These are phyloP conservation scores for Rutidosis leptorrhynchoides DNA, from an alignment of 129 eudicot species.

Conservation along the genomic window DNA sequence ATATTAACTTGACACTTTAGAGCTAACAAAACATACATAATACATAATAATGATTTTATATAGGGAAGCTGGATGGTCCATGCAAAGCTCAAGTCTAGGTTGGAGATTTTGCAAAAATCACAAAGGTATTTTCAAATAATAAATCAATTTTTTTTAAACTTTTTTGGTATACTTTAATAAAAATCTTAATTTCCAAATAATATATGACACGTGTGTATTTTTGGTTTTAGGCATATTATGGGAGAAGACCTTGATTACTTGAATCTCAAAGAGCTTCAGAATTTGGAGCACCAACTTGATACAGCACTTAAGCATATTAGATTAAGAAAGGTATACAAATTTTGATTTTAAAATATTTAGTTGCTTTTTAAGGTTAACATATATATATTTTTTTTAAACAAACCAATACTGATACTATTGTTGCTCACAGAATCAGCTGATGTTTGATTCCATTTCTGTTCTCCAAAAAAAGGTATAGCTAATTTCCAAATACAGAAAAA, in stretches of 20 bases:
- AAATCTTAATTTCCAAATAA: too few species aligned
- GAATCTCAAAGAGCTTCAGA: conserved; percentile 74
- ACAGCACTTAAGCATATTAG: conserved; percentile 63
- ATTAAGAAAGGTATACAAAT: conserved; percentile 52
- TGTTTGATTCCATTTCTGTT: conserved; percentile 68
- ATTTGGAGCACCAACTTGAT: conserved; percentile 78
- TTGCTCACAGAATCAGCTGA: conserved; percentile 63
- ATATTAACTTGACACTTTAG: not conserved
- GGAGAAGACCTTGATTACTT: conserved; percentile 77
- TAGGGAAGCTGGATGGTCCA: conserved; percentile 71
- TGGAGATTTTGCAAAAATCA: conserved; percentile 70
- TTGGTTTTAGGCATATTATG: conserved; percentile 53
- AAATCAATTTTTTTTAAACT: too few species aligned
- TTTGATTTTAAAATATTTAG: not conserved
- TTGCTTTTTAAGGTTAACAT: not conserved
- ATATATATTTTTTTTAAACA: not conserved
- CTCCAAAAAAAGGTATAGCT: conserved; percentile 66
- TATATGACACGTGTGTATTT: not conserved
- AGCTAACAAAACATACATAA: not conserved
- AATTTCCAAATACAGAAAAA: not conserved
- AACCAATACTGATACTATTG: not conserved
- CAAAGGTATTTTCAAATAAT: conserved; percentile 42
- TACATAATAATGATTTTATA: too few species aligned
- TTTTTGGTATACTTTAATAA: not conserved
- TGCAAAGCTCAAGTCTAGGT: conserved; percentile 78